Base-by-base conservation (phyloP, 1,284 basidiomycete species). In the Papiliotrema nemorosa region DNA sequence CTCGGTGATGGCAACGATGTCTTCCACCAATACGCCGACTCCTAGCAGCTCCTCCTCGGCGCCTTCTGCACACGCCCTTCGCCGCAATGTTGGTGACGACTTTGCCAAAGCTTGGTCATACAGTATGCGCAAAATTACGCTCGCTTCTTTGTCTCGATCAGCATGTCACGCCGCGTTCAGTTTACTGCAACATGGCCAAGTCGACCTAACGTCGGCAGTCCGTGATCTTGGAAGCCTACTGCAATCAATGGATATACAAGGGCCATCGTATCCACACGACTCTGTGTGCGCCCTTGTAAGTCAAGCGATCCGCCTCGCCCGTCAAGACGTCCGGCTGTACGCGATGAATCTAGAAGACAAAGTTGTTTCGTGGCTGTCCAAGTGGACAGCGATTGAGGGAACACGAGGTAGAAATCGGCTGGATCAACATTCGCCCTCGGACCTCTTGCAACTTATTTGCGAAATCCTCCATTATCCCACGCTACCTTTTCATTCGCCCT, bases 41-140 rank as follows among this genome's bases (percentile, higher is more conserved):
- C 63, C 31, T 10, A 33, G 31, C 16, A n/a, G n/a, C n/a, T n/a
- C n/a, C n/a, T n/a, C n/a, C n/a, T n/a, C n/a, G n/a, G n/a, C n/a
- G n/a, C n/a, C n/a, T n/a, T n/a, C n/a, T n/a, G n/a, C n/a, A n/a
- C n/a, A n/a, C n/a, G n/a, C n/a, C n/a, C n/a, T n/a, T n/a, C n/a
- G n/a, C n/a, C n/a, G n/a, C n/a, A n/a, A n/a, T n/a, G n/a, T n/a
- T n/a, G n/a, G n/a, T n/a, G 45, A 49, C 0, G 78, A 77, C 21
- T 93, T 90, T 88, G 82, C 86, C 55, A 75, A 81, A 6, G 77
- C 90, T 21, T 97, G 90, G 91, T 81, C 82, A 2, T 83, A 88
- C 65, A 84, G 87, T 5, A 81, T 88, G 54, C 84, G 90, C 26
- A 84, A 87, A 38, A 77, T 83, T 18, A 82, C 82, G 27, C 78